A percentile compares a stretch with the other conserved stretches of the same genome.
Conservation (phyloP, 441 rosid species). For the Melastoma candidum region DNA sequence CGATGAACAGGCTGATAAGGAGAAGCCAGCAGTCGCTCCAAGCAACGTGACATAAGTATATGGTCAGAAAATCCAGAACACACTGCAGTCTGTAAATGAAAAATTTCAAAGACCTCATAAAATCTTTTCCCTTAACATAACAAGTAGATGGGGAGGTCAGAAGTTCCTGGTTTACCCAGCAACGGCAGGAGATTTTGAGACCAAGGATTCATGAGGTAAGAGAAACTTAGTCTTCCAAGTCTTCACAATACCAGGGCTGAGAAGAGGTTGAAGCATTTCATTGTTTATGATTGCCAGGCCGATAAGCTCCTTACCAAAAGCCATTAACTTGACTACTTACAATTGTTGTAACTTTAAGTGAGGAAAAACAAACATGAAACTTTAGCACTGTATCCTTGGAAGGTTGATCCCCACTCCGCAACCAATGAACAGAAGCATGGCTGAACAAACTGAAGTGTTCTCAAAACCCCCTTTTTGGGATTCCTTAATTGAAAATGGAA, state of each 20-base stretch:
- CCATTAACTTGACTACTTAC: conserved; percentile 10
- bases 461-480: not conserved
- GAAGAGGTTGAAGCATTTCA: not conserved
- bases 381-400: too few relatives aligned
- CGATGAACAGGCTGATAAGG: conserved; percentile 13
- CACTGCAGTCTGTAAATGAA: not conserved
- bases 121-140: not conserved
- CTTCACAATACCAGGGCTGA: not conserved
- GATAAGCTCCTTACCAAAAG: conserved; percentile 12
- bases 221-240: not conserved
- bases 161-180: conserved; percentile 6
- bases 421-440: conserved; percentile 18
- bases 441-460: conserved; percentile 10
- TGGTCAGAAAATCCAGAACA: not conserved
- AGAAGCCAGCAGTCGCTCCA: conserved; percentile 14
- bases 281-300: not conserved
- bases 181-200: conserved; percentile 12
- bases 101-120: not conserved
- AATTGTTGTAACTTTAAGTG: not conserved
- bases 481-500: too few relatives aligned
- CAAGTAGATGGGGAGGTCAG: conserved; percentile 9
- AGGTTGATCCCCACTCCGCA: conserved; percentile 14
- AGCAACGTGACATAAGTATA: conserved; percentile 6
- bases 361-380: not conserved
- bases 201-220: conserved; percentile 17